Percentiles rank a stretch among this genome's conserved stretches.
These are phyloP conservation scores for Ophiostoma ulmi DNA, from an alignment of 2,329 filamentous ascomycete species.

Conservation along the genomic window DNA sequence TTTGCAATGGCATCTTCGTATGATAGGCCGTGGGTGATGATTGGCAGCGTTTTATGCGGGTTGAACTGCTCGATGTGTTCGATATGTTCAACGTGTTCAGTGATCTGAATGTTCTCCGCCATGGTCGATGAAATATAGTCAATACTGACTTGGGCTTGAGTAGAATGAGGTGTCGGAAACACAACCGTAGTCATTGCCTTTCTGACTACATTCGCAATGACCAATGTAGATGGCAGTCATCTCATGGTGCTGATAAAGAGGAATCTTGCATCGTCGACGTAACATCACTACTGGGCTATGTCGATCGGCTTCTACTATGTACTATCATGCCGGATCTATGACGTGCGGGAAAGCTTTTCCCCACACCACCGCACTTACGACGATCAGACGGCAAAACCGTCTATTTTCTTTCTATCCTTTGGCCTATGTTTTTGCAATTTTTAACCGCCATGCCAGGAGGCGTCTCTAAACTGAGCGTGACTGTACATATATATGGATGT, in stretches of 20 bases:
- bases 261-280: not conserved
- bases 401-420: not conserved
- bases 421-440: not conserved
- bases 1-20: conserved; percentile 24
- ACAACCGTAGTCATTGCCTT: no score
- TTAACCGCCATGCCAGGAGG: not conserved
- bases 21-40: conserved; percentile 8
- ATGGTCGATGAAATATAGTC: not conserved
- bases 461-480: not conserved
- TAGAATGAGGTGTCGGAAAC: no score
- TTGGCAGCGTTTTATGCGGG: not conserved
- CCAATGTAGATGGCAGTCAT: not conserved
- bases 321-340: not conserved
- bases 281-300: not conserved
- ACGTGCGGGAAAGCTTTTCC: not conserved
- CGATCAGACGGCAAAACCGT: not conserved
- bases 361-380: not conserved
- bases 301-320: not conserved
- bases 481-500: not conserved
- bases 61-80: conserved; percentile 1
- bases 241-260: not conserved
- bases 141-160: no score
- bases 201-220: not conserved
- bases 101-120: not conserved
- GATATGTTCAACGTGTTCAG: not conserved